Base-by-base conservation (phyloP, 2,329 filamentous ascomycete species). In the Alternaria angustiovoidea region DNA sequence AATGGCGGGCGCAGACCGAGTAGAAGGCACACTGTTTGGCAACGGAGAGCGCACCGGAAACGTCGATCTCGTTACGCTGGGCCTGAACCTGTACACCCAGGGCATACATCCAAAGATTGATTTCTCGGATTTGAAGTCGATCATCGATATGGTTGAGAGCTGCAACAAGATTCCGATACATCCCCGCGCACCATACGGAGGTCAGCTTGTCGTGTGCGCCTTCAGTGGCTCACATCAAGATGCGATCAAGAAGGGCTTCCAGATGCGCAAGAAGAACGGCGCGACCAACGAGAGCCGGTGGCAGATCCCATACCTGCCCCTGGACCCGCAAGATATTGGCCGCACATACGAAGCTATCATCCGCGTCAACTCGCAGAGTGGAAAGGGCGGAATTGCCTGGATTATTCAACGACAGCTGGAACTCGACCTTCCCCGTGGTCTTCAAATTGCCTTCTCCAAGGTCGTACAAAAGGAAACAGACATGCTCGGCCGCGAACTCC, bases 331-430 rank as follows among this genome's bases (percentile, higher is more conserved):
- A 74, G 94, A 98, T 74, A 97, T 98, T 66, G 94, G 94, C 51
- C 89, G 94, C 59, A 97, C 90, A n/a, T 98, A 98, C 86, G 94
- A 98, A 81, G 94, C 94, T 60, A 91, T 98, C 75, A 98, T 98
- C 76, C 91, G 94, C 61, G 94, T 98, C 86, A 99, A 98, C 84
- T 96, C 92, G 18, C 94, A 98, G 79, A 92, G 89, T 71, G 94
- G 94, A 67, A 98, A 99, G 83, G 94, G 94, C 63, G 95, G 95
- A 70, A 90, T 92, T 61, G 94, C 94, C 51, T 98, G 92, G 92
- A 91, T 98, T 75, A 94, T 98, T 76, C 89, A 94, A 76, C 90
- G 91, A 70, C 90, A 93, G 73, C 88, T 98, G 63, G 88, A 95
- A 74, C 90, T 98, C 72, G 95, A 98, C 78, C 87, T 98, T 52